Conservation (phyloP, 2,329 filamentous ascomycete species). For the Talaromyces atroroseus region DNA sequence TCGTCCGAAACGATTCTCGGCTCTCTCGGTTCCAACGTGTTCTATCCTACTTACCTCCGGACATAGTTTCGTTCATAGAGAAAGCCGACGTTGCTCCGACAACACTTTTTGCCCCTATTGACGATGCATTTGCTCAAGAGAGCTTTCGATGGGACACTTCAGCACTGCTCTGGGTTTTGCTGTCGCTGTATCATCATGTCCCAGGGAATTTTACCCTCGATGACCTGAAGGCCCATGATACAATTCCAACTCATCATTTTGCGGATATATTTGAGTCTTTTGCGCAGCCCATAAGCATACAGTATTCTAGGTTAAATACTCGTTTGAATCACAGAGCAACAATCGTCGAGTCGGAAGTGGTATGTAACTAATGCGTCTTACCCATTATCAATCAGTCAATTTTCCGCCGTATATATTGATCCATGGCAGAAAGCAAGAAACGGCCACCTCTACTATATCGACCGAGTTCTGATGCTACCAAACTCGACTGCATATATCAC, state of each 20-base stretch:
- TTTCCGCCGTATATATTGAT: neutral
- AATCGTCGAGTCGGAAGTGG: neutral
- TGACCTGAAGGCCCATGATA: neutral
- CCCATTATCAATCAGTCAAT: no score
- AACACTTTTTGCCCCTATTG: neutral
- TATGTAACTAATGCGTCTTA: neutral
- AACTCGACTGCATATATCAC: neutral
- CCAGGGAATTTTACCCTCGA: neutral
- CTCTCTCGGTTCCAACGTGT: neutral
- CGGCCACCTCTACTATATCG: neutral
- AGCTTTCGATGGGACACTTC: neutral
- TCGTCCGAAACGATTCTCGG: neutral
- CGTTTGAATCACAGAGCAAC: neutral
- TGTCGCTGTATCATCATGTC: neutral
- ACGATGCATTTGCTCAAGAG: neutral
- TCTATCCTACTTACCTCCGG: neutral
- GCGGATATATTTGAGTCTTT: slow-evolving; percentile 1
- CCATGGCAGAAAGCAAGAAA: neutral
- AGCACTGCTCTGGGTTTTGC: neutral
- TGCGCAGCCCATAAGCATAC: neutral
- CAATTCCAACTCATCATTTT: neutral
- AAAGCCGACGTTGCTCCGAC: neutral
- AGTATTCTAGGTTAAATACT: neutral
- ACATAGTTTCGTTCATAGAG: neutral
- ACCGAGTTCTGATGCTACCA: neutral